These are phyloP conservation scores for Aureobasidium mangrovei DNA, from an alignment of 2,329 filamentous ascomycete species.

Conservation along the genomic window DNA sequence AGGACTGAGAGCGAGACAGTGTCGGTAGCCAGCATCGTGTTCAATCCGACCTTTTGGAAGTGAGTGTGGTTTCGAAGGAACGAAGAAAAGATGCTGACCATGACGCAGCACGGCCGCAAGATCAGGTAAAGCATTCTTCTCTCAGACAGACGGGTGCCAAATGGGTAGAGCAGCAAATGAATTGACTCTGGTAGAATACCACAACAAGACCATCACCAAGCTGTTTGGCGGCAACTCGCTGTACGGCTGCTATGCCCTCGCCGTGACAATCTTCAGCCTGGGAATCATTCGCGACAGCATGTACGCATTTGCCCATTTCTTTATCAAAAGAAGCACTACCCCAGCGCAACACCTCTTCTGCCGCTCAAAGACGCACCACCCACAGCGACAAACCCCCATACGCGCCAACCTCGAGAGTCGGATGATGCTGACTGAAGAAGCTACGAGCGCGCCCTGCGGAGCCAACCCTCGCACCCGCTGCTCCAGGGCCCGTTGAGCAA, in stretches of 20 bases:
- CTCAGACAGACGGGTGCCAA: not conserved
- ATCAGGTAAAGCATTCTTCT: constrained; percentile 49
- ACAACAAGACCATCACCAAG: constrained; percentile 78
- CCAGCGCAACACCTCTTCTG: not conserved
- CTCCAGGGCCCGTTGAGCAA: constrained; percentile 54
- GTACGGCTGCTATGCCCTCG: constrained; percentile 81
- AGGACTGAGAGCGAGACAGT: constrained; percentile 42
- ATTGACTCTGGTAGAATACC: constrained; percentile 59
- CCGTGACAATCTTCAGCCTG: constrained; percentile 79
- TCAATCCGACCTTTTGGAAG: constrained; percentile 99
- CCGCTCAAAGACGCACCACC: not conserved
- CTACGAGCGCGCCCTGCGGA: constrained; percentile 74
- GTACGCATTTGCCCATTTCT: constrained; percentile 23
- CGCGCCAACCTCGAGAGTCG: not conserved
- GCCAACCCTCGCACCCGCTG: constrained; percentile 65
- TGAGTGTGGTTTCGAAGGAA: constrained; percentile 42
- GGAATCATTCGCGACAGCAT: constrained; percentile 73
- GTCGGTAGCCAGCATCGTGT: constrained; percentile 71
- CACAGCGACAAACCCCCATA: not conserved
- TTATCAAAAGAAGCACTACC: not conserved
- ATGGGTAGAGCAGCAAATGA: not conserved
- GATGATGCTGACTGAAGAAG: constrained; percentile 32
- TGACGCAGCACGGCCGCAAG: constrained; percentile 65
- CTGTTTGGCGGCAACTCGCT: constrained; percentile 71
- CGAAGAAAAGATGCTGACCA: not conserved